Evolutionary conservation across 2,329 filamentous ascomycete species (phyloP), one percentile per base, ranked within the genome.

Genomic region (Aspergillus aculeatinus): DNA sequence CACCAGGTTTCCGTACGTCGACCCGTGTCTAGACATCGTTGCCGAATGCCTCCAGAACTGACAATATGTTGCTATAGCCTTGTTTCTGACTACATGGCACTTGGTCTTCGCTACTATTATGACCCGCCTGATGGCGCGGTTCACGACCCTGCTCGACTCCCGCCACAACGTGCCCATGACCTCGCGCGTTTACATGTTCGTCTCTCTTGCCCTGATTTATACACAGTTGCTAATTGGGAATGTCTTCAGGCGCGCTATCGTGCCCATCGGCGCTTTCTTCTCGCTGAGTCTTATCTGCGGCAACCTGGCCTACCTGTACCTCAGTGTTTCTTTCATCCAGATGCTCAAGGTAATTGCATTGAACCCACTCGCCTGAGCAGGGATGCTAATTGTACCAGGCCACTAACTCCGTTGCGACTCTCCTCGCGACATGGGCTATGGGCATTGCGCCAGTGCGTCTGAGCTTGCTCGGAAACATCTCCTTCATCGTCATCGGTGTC

Each of bases 141-240:
- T 91, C 76, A 97, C 93, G 44, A 88, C 83, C 35, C 82, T 96
- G 57, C 89, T 98, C 67, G 94, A 98, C 80, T 92, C 92, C 67
- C 88, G 94, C 73, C 96, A 97, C 81, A 91, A 89, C 55, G 92
- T 97, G 60, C 96, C 96, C 80, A 98, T 98, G 94, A 97, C 90
- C 39, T 91, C 91, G 67, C 88, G 88, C 65, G 87, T 96, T 70
- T 98, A 98, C 77, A 81, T 96, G 66, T 71, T 59, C 68, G 69
- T 64, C 51, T 21, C 16, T 48, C 14, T 3, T 9, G 19, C 48
- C 1, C 19, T 11, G 16, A 5, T 48, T 25, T 21, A 19, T 21
- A 7, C 12, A 48, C 25, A 48, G 44, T 51, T 16, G 5, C n/a
- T 60, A 61, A 58, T 42, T 27, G 33, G 33, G 33, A 19, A 11